These are phyloP conservation scores for Moricandia moricandioides DNA, from an alignment of 345 rosid species.

Conservation along the genomic window DNA sequence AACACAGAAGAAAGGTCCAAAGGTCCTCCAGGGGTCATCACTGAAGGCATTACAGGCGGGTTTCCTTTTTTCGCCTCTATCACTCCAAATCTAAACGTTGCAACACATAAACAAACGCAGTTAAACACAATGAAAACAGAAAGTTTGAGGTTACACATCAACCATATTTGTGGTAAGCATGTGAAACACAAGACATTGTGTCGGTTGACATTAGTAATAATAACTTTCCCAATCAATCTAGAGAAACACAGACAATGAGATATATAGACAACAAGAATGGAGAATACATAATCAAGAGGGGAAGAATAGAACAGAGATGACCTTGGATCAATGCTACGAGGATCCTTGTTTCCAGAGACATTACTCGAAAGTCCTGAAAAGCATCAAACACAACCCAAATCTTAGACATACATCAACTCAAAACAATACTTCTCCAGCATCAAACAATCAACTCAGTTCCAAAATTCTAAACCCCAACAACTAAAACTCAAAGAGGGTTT, in stretches of 20 bases:
- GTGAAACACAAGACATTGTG: not conserved
- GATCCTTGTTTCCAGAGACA: conserved; percentile 36
- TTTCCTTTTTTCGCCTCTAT: conserved; percentile 62
- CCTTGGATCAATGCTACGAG: conserved; percentile 45
- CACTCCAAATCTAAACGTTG: conserved; percentile 42
- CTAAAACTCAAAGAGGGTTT: not conserved
- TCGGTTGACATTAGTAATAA: not conserved
- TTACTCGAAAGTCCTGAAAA: conserved; percentile 57
- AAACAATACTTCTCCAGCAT: not conserved
- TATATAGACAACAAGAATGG: too few species aligned
- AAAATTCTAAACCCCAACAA: not conserved
- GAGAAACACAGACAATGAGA: not conserved
- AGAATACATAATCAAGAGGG: not conserved
- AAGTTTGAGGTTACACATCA: not conserved
- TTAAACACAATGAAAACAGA: not conserved
- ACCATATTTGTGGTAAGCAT: not conserved
- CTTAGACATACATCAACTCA: conserved; percentile 5
- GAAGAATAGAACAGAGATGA: conserved; percentile 28
- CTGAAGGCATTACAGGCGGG: conserved; percentile 87
- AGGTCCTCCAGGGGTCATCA: conserved; percentile 87
- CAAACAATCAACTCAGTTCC: conserved; percentile 4
- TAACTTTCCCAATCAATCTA: not conserved
- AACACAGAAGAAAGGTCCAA: conserved; percentile 83
- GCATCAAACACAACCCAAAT: conserved; percentile 19
- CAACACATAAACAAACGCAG: not conserved